Base-by-base conservation (phyloP, 73 alveolate species). In the Paramecium tetraurelia region DNA sequence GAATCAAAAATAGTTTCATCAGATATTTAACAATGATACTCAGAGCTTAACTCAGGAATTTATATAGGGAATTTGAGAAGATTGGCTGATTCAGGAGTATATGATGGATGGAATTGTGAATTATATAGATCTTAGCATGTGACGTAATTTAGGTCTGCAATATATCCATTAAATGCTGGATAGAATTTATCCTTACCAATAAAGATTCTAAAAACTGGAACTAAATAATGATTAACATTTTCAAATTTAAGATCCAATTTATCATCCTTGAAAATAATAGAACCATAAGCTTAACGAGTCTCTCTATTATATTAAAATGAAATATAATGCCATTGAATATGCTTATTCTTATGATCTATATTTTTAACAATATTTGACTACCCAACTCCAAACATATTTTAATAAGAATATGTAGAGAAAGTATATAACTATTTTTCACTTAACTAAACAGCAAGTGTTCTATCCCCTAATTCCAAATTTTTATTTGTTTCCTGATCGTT, bases 301-400 rank as follows among this genome's bases (percentile, higher is more conserved):
- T 76, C 71, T 76, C 72, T 76, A 76, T 3, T 36, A 44, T 76
- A 76, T 40, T 35, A 24, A 29, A 76, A 76, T 3, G 59, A 14
- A 76, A 76, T 76, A 16, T 7, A 76, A 38, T 76, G 89, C 89
- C 89, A 76, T 76, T 76, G 21, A 2, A 35, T 35, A 20, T 36
- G 36, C 38, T 76, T 40, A 18, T 76, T 16, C 36, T 76, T 20
- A 76, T 31, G 20, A n/a, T 31, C 24, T 38, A 76, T 40, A 36
- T 7, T 6, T 14, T 18, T 36, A 6, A 20, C 38, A 20, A 20
- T 20, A 76, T 76, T 76, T 76, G 89, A 29, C 16, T 76, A 7
- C 14, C 89, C 89, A 10, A 4, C 35, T 33, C 89, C 89, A 5
- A 7, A 76, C 59, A 76, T 76, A 29, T 76, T 76, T 7, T 20